phyloP scores from a whole-genome alignment of 192 early-diverging fungal genomes.

The Phlyctochytrium planicorne region DNA sequence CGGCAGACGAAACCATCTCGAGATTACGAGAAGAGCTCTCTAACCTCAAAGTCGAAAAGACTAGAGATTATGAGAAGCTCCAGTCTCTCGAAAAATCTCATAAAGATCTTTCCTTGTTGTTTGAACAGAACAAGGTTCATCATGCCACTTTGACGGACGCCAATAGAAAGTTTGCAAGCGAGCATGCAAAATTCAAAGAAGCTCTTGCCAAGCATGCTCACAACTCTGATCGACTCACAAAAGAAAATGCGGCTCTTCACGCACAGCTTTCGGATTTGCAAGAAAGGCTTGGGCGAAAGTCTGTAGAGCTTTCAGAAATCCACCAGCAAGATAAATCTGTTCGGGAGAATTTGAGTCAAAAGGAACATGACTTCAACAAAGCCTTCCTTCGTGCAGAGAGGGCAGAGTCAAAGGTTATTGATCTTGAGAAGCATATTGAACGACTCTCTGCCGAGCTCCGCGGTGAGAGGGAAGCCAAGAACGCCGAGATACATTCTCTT shows the following conservation, averaged over 20 bases:
- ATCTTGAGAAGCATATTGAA: slow-evolving; percentile 2
- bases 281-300: background rate
- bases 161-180: slow-evolving; percentile 17
- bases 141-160: slow-evolving; percentile 16
- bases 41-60: slow-evolving; percentile 20
- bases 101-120: slow-evolving; percentile 22
- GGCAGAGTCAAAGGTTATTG: slow-evolving; percentile 1
- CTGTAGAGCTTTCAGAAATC: slow-evolving; percentile 19
- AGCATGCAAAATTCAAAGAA: slow-evolving; percentile 31
- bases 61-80: slow-evolving; percentile 21
- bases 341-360: background rate
- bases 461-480: slow-evolving; percentile 17
- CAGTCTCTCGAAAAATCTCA: slow-evolving; percentile 13
- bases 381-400: slow-evolving; percentile 13
- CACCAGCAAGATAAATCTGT: slow-evolving; percentile 5
- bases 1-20: slow-evolving; percentile 23
- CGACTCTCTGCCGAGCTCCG: background rate
- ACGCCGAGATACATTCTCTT: slow-evolving; percentile 16
- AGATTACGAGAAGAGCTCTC: slow-evolving; percentile 26
- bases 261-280: background rate
- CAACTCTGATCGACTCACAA: background rate
- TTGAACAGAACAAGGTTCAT: slow-evolving; percentile 18
- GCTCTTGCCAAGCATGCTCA: slow-evolving; percentile 12
- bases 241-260: background rate
- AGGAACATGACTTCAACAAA: slow-evolving; percentile 5